phyloP scores from a whole-genome alignment of 306 rosid genomes.

The Trifolium pratense region DNA sequence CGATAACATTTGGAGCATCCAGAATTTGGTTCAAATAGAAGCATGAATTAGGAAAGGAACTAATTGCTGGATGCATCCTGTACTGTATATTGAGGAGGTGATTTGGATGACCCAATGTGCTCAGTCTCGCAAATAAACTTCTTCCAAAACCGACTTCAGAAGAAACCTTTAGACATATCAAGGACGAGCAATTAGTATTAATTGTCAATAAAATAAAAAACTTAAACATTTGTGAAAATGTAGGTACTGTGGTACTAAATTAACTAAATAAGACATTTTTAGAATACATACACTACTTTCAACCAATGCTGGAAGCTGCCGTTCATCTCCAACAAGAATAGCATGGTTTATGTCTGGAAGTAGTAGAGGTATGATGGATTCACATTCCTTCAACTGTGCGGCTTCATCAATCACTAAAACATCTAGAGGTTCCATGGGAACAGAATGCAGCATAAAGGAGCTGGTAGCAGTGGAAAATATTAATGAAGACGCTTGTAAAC shows the following conservation, averaged over 20 bases:
- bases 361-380: constrained; percentile 70
- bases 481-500: constrained; percentile 63
- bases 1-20: constrained; percentile 62
- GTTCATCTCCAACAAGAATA: constrained; percentile 80
- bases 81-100: constrained; percentile 72
- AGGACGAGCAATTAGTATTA: constrained; percentile 1
- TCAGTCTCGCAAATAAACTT: constrained; percentile 77
- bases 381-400: constrained; percentile 79
- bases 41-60: constrained; percentile 66
- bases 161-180: constrained; percentile 56
- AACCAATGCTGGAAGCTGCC: constrained; percentile 78
- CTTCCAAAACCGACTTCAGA: constrained; percentile 66
- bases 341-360: constrained; percentile 61
- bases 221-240: neutral
- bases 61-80: constrained; percentile 85
- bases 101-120: constrained; percentile 52
- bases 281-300: constrained; percentile 59
- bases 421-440: constrained; percentile 50
- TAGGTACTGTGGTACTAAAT: neutral
- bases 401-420: constrained; percentile 83
- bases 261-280: neutral
- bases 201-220: neutral
- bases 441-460: constrained; percentile 58
- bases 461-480: constrained; percentile 75
- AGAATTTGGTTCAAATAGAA: constrained; percentile 59